Evolutionary conservation across 257 asterid species (phyloP).

Genomic region (Plectranthus barbatus): DNA sequence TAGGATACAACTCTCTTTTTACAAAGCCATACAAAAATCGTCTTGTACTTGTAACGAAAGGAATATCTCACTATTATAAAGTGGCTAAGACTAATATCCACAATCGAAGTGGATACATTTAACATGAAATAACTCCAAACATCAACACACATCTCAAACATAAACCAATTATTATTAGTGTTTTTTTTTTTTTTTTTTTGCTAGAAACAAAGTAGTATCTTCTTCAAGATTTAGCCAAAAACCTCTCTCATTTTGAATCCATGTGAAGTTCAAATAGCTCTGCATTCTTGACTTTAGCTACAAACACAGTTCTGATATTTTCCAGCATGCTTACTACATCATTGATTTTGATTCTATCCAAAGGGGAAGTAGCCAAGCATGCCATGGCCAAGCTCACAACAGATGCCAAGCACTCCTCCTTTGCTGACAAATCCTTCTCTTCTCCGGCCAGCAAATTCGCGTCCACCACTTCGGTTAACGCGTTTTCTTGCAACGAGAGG

Average conservation of each 20-base stretch:
- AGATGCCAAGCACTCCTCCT: conserved; percentile 15
- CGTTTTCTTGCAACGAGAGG: background rate
- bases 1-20: too few species aligned
- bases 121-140: too few species aligned
- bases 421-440: conserved; percentile 1
- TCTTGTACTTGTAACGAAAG: too few species aligned
- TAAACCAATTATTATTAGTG: background rate
- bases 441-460: conserved; percentile 6
- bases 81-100: too few species aligned
- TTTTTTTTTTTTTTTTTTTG: too few species aligned
- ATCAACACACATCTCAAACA: too few species aligned
- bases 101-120: too few species aligned
- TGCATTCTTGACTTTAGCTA: conserved; percentile 13
- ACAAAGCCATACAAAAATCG: too few species aligned
- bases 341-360: conserved; percentile 19
- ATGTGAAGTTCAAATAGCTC: conserved; percentile 10
- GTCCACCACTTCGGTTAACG: conserved; percentile 19
- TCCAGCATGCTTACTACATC: conserved; percentile 17
- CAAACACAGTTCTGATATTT: conserved; percentile 19
- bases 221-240: conserved; percentile 8
- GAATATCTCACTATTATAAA: too few species aligned
- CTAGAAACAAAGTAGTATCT: conserved; percentile 17
- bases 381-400: conserved; percentile 17
- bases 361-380: conserved; percentile 22
- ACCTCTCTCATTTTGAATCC: conserved; percentile 21